Evolutionary conservation across 495 filamentous ascomycete species (phyloP).

Genomic region (Astrocystis sublimbata): DNA sequence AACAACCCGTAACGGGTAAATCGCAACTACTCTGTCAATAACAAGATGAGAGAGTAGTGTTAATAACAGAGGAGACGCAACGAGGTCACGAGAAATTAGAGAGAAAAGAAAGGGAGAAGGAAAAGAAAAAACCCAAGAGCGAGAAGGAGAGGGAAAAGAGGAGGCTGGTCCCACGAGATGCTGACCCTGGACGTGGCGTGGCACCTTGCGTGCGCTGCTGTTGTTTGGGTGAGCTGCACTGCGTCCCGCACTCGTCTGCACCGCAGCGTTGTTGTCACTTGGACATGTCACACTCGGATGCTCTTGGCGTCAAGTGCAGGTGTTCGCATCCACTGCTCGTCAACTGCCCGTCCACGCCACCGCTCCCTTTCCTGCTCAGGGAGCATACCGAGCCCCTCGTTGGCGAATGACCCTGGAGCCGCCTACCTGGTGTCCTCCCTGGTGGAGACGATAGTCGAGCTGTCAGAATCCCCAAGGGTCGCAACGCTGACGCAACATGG

Average conservation of each 20-base stretch:
- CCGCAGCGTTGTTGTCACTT: constrained; percentile 18
- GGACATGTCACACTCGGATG: constrained; percentile 6
- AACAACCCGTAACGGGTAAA: background rate
- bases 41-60: background rate
- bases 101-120: background rate
- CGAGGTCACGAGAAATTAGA: background rate
- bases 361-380: background rate
- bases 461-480: constrained; percentile 3
- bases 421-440: background rate
- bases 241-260: too few relatives aligned
- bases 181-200: too few relatives aligned
- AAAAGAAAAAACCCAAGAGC: background rate
- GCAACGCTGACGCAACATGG: background rate
- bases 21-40: too few relatives aligned
- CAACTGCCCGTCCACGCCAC: background rate
- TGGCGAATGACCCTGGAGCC: background rate
- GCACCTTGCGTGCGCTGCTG: too few relatives aligned
- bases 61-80: too few relatives aligned
- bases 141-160: background rate
- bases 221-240: constrained; percentile 4
- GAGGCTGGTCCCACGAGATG: background rate
- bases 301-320: constrained; percentile 9
- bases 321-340: constrained; percentile 7
- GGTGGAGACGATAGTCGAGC: background rate
- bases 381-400: background rate